A percentile compares a stretch with the other conserved stretches of the same genome.
phyloP scores from a whole-genome alignment of 805 yeast species.

The Osmozyma mogii region DNA sequence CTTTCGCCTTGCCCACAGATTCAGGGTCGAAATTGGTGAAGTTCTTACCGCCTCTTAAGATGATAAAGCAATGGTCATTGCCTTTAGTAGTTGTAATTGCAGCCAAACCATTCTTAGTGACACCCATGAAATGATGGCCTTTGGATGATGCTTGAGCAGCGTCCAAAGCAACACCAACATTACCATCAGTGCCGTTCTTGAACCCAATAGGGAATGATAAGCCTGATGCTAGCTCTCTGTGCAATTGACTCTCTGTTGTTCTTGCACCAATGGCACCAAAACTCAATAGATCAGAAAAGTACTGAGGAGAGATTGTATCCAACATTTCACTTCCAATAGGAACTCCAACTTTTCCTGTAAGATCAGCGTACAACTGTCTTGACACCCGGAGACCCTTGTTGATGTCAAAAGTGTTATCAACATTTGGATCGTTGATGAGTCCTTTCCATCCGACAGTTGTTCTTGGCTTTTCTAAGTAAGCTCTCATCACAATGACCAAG shows the following conservation, averaged over 20 bases:
- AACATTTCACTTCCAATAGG: constrained; percentile 98
- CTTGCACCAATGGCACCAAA: constrained; percentile 99
- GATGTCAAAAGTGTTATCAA: constrained; percentile 86
- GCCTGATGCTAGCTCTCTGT: constrained; percentile 95
- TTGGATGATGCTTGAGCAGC: constrained; percentile 89
- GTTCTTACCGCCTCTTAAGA: constrained; percentile 89
- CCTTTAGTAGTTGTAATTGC: constrained; percentile 96
- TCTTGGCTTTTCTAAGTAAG: constrained; percentile 95
- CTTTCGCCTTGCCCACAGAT: constrained; percentile 61
- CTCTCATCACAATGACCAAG: constrained; percentile 88
- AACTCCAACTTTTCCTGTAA: constrained; percentile 57
- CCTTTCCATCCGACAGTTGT: constrained; percentile 99
- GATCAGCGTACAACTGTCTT: constrained; percentile 74
- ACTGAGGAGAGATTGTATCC: constrained; percentile 96
- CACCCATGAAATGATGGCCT: constrained; percentile 91
- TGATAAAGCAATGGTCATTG: constrained; percentile 81
- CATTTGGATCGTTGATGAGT: constrained; percentile 92
- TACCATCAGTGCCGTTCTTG: constrained; percentile 97
- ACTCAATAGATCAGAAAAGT: constrained; percentile 84
- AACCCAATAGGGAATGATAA: constrained; percentile 96
- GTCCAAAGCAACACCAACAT: constrained; percentile 87
- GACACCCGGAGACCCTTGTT: constrained; percentile 90
- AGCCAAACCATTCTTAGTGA: constrained; percentile 92
- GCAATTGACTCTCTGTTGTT: constrained; percentile 96
- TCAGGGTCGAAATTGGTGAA: constrained; percentile 86